Evolutionary conservation across 2,329 filamentous ascomycete genomes (phyloP), one percentile per base, ranked within the genome.

Genomic region (Pseudocercospora ulei): DNA sequence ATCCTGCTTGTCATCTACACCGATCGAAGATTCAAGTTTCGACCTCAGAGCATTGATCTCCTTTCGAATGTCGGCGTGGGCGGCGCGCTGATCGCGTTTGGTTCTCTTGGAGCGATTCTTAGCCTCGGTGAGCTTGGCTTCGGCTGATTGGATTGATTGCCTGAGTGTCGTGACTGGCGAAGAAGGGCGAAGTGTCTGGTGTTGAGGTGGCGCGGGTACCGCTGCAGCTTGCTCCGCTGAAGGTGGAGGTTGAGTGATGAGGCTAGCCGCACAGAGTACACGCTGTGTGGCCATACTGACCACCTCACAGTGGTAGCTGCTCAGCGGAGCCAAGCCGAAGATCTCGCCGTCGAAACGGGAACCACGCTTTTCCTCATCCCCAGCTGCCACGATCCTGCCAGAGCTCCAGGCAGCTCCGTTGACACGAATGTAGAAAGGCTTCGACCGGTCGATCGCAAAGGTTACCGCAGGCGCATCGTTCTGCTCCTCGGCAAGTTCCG

Each of bases 381-480:
- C 28, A 59, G 27, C 66, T 54, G 39, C 72, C 35, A 57, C 71
- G 54, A 87, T 85, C 50, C 79, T 72, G 7, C 80, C 82, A 1
- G 81, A 81, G 55, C 82, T 81, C 82, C 82, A 88, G 44, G 77
- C 72, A 6, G 81, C 80, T 35, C 83, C 78, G 60, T 88, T 87
- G 49, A 88, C 74, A 47, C 77, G 72, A 39, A 87, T 80, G 57
- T 77, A 85, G 56, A 87, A 86, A 3, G 82, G 82, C 58, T 84
- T 86, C 20, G 73, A 71, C 44, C 68, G 70, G 58, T 84, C 78
- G 38, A 81, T 72, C 2, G 71, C 73, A 14, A 49, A 43, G 33
- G 49, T 56, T 42, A 57, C 46, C 44, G 67, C 61, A 53, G 47
- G 53, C 54, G 35, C 59, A 56, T 45, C 61, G 53, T 53, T 66